A percentile compares a stretch with the other conserved stretches of the same genome.
phyloP scores from a whole-genome alignment of 371 early-diverging fungal genomes.

The Syncephalis plumigaleata region DNA sequence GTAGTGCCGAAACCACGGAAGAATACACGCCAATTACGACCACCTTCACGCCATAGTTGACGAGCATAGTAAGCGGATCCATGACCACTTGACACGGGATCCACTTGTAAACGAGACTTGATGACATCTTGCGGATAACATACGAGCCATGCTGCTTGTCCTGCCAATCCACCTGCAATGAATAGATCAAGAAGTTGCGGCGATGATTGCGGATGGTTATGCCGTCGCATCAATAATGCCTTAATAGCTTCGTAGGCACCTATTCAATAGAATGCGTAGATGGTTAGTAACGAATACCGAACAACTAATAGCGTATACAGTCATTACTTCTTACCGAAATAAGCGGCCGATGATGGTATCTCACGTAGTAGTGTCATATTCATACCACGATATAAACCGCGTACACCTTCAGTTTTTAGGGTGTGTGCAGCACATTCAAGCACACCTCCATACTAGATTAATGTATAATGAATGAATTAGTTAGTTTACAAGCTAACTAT shows the following conservation, averaged over 20 bases:
- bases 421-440: slow-evolving; percentile 59
- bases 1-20: slow-evolving; percentile 68
- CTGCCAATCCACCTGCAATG: slow-evolving; percentile 60
- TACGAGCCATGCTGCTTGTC: slow-evolving; percentile 69
- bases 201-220: no score
- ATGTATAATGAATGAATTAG: no score
- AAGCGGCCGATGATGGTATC: slow-evolving; percentile 60
- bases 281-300: no score
- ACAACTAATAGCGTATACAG: no score
- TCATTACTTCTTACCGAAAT: slow-evolving; percentile 37
- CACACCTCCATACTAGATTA: slow-evolving; percentile 41
- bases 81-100: slow-evolving; percentile 7
- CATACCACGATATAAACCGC: slow-evolving; percentile 67
- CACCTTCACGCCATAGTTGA: no score
- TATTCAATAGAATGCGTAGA: no score
- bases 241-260: no score
- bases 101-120: slow-evolving; percentile 61
- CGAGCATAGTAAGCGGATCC: neutral
- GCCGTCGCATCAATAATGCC: no score
- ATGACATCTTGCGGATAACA: slow-evolving; percentile 82
- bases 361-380: slow-evolving; percentile 67
- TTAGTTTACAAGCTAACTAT: no score
- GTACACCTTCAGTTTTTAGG: slow-evolving; percentile 38
- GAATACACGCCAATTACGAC: slow-evolving; percentile 18
- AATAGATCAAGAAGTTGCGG: no score